These are phyloP conservation scores for Trichomonas tenax DNA, from an alignment of 208 protist species.

Conservation along the genomic window DNA sequence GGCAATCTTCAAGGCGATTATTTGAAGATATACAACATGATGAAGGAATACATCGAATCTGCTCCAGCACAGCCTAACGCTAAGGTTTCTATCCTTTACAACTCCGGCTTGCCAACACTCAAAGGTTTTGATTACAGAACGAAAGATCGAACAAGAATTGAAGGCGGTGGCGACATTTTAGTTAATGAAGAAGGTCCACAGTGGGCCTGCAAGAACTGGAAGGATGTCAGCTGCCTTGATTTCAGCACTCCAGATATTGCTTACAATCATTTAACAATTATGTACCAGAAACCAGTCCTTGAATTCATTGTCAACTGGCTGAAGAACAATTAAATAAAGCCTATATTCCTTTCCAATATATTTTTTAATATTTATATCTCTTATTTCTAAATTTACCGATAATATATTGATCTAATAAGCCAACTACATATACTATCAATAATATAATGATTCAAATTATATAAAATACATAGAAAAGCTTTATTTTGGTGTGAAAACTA, in stretches of 20 bases:
- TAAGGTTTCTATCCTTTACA: not conserved
- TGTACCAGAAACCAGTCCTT: not conserved
- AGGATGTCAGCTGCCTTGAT: not conserved
- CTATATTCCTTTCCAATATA: not conserved
- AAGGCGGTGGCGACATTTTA: not conserved
- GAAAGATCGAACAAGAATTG: not conserved
- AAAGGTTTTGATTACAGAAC: not conserved
- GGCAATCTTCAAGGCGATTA: not conserved
- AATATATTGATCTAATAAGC: too few species aligned
- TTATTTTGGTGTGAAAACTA: too few species aligned
- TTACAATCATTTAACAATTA: not conserved
- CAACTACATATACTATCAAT: too few species aligned
- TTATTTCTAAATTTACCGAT: too few species aligned
- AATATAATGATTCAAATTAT: too few species aligned
- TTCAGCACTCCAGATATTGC: not conserved
- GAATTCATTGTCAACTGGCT: not conserved
- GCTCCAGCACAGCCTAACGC: not conserved
- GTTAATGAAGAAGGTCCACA: not conserved
- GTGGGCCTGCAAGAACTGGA: not conserved
- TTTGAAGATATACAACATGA: not conserved
- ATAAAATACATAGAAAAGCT: too few species aligned
- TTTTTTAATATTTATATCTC: not conserved
- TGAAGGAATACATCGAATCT: not conserved
- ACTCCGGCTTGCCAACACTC: not conserved
- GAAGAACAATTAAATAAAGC: not conserved